phyloP scores from a whole-genome alignment of 2,329 filamentous ascomycete species.

The Penicillium sp. region DNA sequence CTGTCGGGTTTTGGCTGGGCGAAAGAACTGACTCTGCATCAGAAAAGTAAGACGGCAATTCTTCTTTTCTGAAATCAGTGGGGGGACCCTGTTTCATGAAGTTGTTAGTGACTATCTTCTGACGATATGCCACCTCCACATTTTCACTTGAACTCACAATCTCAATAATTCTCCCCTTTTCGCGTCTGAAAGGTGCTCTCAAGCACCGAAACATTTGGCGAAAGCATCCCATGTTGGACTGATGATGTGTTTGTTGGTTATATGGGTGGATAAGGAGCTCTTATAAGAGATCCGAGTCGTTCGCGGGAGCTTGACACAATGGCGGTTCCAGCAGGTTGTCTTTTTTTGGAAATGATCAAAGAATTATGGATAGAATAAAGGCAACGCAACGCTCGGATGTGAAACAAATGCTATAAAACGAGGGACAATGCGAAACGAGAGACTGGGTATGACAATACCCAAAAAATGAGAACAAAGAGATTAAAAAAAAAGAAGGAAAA shows the following conservation, averaged over 20 bases:
- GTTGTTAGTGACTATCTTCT: conserved; percentile 11
- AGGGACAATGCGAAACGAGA: conserved; percentile 27
- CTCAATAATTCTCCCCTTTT: conserved; percentile 32
- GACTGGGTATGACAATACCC: conserved; percentile 17
- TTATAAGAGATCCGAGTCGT: conserved; percentile 7
- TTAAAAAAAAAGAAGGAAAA: conserved; percentile 17
- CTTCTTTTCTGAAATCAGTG: conserved; percentile 46
- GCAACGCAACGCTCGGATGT: conserved; percentile 15
- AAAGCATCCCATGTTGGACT: conserved; percentile 37
- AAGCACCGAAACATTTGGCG: conserved; percentile 36
- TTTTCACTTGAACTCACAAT: conserved; percentile 31
- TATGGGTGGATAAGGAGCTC: background rate
- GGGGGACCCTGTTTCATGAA: conserved; percentile 38
- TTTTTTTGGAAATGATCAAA: conserved; percentile 6
- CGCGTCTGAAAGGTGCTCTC: conserved; percentile 34
- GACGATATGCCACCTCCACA: background rate
- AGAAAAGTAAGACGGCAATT: conserved; percentile 40
- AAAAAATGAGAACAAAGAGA: conserved; percentile 14
- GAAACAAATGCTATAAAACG: conserved; percentile 22
- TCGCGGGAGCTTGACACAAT: background rate
- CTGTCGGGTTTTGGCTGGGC: conserved; percentile 14
- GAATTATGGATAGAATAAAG: conserved; percentile 7
- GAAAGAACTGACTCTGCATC: conserved; percentile 40
- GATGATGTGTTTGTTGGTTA: background rate
- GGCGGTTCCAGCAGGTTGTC: background rate